These are phyloP conservation scores for Micractinium sp. DNA, from an alignment of 139 green algal species.

Conservation along the genomic window DNA sequence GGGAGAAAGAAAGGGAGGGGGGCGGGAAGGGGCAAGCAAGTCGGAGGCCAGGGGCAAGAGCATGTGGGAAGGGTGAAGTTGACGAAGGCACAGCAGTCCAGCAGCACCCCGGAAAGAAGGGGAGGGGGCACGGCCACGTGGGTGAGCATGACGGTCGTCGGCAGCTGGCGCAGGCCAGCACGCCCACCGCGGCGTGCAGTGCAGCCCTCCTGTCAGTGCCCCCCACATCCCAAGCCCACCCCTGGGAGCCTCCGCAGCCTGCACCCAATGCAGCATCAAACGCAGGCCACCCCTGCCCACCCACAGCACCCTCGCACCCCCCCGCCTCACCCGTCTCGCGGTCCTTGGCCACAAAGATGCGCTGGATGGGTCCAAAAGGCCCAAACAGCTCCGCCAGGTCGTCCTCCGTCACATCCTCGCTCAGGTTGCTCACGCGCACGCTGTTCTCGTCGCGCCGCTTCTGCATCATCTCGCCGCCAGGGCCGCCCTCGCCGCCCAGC, in stretches of 20 bases:
- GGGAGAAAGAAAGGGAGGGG: neutral
- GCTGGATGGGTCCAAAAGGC: constrained; percentile 91
- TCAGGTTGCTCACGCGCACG: constrained; percentile 97
- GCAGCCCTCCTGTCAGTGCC: no score
- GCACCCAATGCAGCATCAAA: no score
- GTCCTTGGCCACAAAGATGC: constrained; percentile 97
- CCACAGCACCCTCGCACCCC: neutral
- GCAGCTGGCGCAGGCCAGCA: no score
- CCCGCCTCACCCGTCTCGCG: constrained; percentile 79
- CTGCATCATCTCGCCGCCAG: constrained; percentile 45
- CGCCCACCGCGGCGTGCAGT: no score
- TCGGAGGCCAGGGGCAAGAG: no score
- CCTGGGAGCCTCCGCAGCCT: no score
- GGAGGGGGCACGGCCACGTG: no score
- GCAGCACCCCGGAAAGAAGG: no score
- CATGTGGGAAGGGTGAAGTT: neutral
- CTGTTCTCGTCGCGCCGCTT: constrained; percentile 27
- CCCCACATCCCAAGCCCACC: no score
- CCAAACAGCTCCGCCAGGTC: constrained; percentile 96
- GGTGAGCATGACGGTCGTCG: no score
- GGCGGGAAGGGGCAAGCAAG: no score
- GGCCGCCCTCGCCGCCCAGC: constrained; percentile 42
- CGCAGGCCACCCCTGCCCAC: neutral
- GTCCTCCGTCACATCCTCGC: constrained; percentile 92
- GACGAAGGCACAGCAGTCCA: no score